Percentiles rank a stretch among this genome's conserved stretches.
Evolutionary conservation across 176 grass and related monocot genomes (phyloP).

Genomic region (barley (Hordeum vulgare)): MorexV3_pseudomolecules_assembly NC_058524.1:88355856-88356355

Average conservation of each 20-base stretch:
- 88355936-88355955: neutral
- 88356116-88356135: neutral
- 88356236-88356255: neutral
- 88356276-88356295: neutral
- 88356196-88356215: neutral
- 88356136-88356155: neutral
- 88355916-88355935: neutral
- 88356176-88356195: neutral
- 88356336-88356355: neutral
- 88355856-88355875: neutral
- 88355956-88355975: constrained; percentile 66
- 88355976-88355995: constrained; percentile 52
- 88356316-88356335: neutral
- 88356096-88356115: neutral
- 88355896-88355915: neutral
- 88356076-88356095: neutral
- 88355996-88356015: constrained; percentile 62
- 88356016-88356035: constrained; percentile 48
- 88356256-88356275: neutral
- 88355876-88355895: neutral
- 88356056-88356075: neutral
- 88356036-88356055: constrained; percentile 46
- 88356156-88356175: neutral
- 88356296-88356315: neutral
- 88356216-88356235: neutral